Conservation (phyloP, 2,329 filamentous ascomycete genomes). For the Ascocoryne sarcoides region DNA sequence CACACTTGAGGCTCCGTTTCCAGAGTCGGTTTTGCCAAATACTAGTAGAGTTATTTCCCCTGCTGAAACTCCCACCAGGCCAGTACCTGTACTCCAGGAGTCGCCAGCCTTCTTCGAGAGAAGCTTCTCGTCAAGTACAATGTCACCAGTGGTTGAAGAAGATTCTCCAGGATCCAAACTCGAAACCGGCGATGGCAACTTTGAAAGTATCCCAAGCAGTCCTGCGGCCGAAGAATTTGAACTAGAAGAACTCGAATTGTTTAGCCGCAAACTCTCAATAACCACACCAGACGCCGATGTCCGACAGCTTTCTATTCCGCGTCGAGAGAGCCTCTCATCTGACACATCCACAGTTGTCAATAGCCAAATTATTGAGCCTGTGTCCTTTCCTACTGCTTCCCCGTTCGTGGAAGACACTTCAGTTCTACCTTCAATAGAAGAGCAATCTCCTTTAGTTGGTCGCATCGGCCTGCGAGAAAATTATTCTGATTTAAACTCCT, state of each 20-base stretch:
- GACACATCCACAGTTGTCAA: constrained; percentile 16
- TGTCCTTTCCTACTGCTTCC: constrained; percentile 10
- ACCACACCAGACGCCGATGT: constrained; percentile 3
- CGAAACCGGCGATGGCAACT: background rate
- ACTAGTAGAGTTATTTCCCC: too few species aligned
- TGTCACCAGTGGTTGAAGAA: constrained; percentile 2
- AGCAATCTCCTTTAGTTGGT: constrained; percentile 19
- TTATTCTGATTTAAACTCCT: constrained; percentile 17
- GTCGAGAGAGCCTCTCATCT: constrained; percentile 15
- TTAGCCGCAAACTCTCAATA: constrained; percentile 3
- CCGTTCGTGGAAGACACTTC: constrained; percentile 6
- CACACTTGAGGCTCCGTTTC: too few species aligned
- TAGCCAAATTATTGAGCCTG: constrained; percentile 3
- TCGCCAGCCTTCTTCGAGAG: background rate
- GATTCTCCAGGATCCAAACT: background rate
- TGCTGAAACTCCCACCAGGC: background rate
- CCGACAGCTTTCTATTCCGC: constrained; percentile 6
- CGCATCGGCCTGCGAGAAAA: constrained; percentile 11
- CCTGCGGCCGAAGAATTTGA: background rate
- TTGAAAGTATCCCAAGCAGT: background rate
- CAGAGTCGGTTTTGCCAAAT: too few species aligned
- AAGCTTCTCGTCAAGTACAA: background rate
- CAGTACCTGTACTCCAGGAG: background rate
- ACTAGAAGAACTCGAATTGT: background rate
- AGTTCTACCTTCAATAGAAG: constrained; percentile 3